phyloP scores from a whole-genome alignment of 2,329 filamentous ascomycete genomes.

The Penicillium aurantiogriseum region DNA sequence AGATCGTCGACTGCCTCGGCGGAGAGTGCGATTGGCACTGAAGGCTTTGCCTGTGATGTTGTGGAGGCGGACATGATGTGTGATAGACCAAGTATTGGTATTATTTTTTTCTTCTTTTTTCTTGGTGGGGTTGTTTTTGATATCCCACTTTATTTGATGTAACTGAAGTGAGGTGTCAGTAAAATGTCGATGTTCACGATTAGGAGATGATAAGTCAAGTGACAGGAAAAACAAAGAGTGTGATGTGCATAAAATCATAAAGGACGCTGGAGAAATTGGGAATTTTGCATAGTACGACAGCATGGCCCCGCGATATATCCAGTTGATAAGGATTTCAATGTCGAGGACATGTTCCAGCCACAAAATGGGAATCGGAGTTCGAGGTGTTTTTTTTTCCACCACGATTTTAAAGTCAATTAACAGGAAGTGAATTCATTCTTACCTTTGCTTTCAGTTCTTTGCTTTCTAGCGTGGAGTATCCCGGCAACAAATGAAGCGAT shows the following conservation, averaged over 20 bases:
- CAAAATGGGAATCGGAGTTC: not conserved
- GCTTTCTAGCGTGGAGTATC: constrained; percentile 12
- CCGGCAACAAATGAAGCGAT: constrained; percentile 10
- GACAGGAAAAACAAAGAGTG: not conserved
- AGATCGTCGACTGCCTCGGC: constrained; percentile 89
- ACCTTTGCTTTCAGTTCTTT: constrained; percentile 18
- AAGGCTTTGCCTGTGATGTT: constrained; percentile 19
- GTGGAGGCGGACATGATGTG: constrained; percentile 15
- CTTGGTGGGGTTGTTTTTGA: constrained; percentile 6
- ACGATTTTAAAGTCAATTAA: not conserved
- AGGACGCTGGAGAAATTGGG: not conserved
- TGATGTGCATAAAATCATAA: not conserved
- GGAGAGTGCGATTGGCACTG: constrained; percentile 48
- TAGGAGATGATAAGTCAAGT: not conserved
- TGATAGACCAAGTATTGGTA: not conserved
- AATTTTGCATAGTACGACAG: not conserved
- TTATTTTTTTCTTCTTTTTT: constrained; percentile 11
- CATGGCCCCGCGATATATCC: constrained; percentile 12
- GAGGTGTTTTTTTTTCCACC: not conserved
- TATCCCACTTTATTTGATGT: constrained; percentile 7
- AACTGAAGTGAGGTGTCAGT: constrained; percentile 2
- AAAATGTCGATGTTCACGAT: not conserved
- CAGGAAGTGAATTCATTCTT: constrained; percentile 2
- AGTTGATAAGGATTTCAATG: constrained; percentile 16
- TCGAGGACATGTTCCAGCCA: constrained; percentile 3